phyloP scores from a whole-genome alignment of 2,329 filamentous ascomycete genomes.

The Curvularia eragrostidis region DNA sequence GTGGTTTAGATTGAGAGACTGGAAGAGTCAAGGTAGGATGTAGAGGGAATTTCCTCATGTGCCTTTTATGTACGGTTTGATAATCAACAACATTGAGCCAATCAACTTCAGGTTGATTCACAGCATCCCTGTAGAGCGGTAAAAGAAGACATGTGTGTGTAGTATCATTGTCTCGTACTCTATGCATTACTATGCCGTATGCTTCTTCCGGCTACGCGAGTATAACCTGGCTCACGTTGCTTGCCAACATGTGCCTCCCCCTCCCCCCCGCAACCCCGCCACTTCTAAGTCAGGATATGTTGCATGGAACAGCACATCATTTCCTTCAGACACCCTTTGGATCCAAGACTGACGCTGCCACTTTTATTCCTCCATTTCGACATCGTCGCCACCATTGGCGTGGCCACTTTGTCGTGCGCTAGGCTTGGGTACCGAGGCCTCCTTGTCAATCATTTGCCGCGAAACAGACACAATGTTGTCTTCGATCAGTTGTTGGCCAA shows the following conservation, averaged over 20 bases:
- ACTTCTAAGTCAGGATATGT: background rate
- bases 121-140: background rate
- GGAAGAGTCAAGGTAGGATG: too few relatives aligned
- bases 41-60: too few relatives aligned
- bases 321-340: background rate
- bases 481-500: conserved; percentile 95
- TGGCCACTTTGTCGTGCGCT: conserved; percentile 39
- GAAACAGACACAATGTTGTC: conserved; percentile 99
- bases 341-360: background rate
- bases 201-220: background rate
- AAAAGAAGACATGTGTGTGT: background rate
- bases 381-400: conserved; percentile 38
- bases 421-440: conserved; percentile 81
- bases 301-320: background rate
- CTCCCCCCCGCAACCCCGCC: background rate
- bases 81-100: background rate
- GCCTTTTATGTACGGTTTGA: too few relatives aligned
- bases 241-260: background rate
- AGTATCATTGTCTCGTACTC: conserved; percentile 23
- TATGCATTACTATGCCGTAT: conserved; percentile 21
- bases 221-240: background rate
- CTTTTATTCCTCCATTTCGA: conserved; percentile 30
- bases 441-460: conserved; percentile 99
- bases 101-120: background rate
- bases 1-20: too few relatives aligned